Base-by-base conservation (phyloP, 2,329 filamentous ascomycete genomes). In the Paraphaeosphaeria minitans region DNA sequence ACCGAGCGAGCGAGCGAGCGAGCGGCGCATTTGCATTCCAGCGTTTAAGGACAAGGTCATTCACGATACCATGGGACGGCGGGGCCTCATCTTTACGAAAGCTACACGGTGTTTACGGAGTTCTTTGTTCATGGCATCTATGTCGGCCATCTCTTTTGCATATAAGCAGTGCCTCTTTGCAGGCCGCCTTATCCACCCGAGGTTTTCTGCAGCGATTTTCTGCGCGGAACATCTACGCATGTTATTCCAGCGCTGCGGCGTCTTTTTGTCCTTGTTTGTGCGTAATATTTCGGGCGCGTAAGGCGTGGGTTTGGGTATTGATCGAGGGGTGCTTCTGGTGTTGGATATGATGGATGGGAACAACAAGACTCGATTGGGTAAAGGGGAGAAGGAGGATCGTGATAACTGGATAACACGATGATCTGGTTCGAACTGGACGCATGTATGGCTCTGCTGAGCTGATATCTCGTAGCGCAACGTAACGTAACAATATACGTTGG, bases 31-130 rank as follows among this genome's bases (percentile, higher is more conserved):
- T 49, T 59, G 46, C 52, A 55, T 55, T 53, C 27, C 33, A 52
- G 53, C 56, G 55, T 58, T 58, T 53, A 21, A 35, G 33, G 50
- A 43, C 33, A 22, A 7, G 35, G 52, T 29, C 21, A 53, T 54
- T 27, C n/a, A 53, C 55, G 52, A 58, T 58, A 58, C 50, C 50
- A 58, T 41, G 50, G 56, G 56, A 49, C 22, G 39, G 47, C 19
- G 8, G 39, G 35, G 9, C 31, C 33, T 57, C 16, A 19, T 9
- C 46, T 47, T 27, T n/a, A 55, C 33, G 39, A 52, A 52, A 13
- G 21, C 22, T 22, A 45, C 35, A 41, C n/a, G 55, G 55, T 24
- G 55, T 57, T 52, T 55, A 43, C 19, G 56, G 43, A 55, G 56
- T 56, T 43, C 24, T 22, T 33, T 37, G 22, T 6, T 33, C 16